A percentile compares a stretch with the other conserved stretches of the same genome.
phyloP scores from a whole-genome alignment of 495 filamentous ascomycete species.

The Neurospora sp. region DNA sequence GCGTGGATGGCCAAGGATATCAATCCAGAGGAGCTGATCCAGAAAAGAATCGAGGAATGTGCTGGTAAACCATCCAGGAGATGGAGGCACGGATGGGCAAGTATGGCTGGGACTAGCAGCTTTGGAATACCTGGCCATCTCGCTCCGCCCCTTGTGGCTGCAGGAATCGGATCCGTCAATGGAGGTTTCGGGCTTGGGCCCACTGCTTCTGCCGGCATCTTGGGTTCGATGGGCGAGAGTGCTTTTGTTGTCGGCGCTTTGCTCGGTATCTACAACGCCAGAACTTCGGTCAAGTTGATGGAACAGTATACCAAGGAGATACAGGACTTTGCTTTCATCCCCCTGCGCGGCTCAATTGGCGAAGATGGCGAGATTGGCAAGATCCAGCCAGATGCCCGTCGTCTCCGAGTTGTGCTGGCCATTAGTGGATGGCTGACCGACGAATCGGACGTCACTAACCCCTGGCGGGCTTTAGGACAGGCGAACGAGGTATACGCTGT shows the following conservation, averaged over 20 bases:
- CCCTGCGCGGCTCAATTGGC: constrained; percentile 42
- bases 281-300: constrained; percentile 79
- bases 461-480: constrained; percentile 65
- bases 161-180: constrained; percentile 72
- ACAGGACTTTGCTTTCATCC: constrained; percentile 80
- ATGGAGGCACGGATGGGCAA: constrained; percentile 59
- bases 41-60: constrained; percentile 55
- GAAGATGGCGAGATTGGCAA: constrained; percentile 28
- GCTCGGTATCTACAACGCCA: constrained; percentile 82
- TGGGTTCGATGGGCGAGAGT: constrained; percentile 71
- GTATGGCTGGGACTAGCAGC: constrained; percentile 55
- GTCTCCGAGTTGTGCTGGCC: constrained; percentile 72
- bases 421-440: constrained; percentile 74
- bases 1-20: constrained; percentile 64
- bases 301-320: constrained; percentile 80
- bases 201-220: constrained; percentile 57
- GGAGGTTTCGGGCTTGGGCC: constrained; percentile 69
- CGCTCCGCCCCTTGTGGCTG: constrained; percentile 71
- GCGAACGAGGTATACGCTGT: constrained; percentile 73
- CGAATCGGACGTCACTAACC: constrained; percentile 55
- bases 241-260: constrained; percentile 68
- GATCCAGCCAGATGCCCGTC: constrained; percentile 37
- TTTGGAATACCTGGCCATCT: constrained; percentile 70
- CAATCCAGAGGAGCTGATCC: constrained; percentile 53
- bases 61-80: constrained; percentile 47